phyloP scores from a whole-genome alignment of 2,329 filamentous ascomycete species.

The Neofusicoccum parvum region DNA sequence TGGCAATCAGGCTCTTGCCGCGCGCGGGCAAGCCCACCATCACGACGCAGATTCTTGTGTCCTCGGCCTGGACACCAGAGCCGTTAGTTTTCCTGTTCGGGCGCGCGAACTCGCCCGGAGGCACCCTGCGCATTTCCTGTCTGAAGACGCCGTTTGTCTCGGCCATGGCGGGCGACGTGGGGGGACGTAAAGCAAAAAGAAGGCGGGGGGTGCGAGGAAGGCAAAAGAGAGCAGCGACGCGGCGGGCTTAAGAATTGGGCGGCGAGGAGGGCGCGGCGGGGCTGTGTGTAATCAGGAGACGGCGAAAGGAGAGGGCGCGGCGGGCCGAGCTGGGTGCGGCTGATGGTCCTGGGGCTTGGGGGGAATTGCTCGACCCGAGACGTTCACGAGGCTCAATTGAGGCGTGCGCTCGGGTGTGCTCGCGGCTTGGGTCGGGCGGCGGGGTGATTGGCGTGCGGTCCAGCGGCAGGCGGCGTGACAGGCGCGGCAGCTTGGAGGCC shows the following conservation, averaged over 20 bases:
- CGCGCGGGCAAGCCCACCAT: slow-evolving; percentile 97
- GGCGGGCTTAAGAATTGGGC: slow-evolving; percentile 12
- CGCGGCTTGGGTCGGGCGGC: neutral
- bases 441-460: neutral
- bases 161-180: slow-evolving; percentile 25
- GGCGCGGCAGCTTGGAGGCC: neutral
- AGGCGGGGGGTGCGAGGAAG: neutral
- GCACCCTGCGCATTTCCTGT: slow-evolving; percentile 43
- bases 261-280: slow-evolving; percentile 15
- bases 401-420: slow-evolving; percentile 3
- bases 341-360: slow-evolving; percentile 19
- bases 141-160: slow-evolving; percentile 39
- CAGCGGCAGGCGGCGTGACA: neutral
- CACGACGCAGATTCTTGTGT: slow-evolving; percentile 95
- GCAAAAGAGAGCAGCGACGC: neutral
- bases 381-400: slow-evolving; percentile 16
- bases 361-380: slow-evolving; percentile 11
- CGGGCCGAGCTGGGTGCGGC: slow-evolving; percentile 21
- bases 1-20: slow-evolving; percentile 96
- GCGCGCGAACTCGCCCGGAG: slow-evolving; percentile 47
- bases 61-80: slow-evolving; percentile 82
- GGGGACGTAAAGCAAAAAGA: neutral
- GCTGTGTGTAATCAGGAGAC: slow-evolving; percentile 20
- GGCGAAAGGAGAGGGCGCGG: slow-evolving; percentile 18
- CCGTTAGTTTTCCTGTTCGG: slow-evolving; percentile 57